Evolutionary conservation across 1,284 basidiomycete genomes (phyloP).

Genomic region (Hypsizygus ulmarius): DNA sequence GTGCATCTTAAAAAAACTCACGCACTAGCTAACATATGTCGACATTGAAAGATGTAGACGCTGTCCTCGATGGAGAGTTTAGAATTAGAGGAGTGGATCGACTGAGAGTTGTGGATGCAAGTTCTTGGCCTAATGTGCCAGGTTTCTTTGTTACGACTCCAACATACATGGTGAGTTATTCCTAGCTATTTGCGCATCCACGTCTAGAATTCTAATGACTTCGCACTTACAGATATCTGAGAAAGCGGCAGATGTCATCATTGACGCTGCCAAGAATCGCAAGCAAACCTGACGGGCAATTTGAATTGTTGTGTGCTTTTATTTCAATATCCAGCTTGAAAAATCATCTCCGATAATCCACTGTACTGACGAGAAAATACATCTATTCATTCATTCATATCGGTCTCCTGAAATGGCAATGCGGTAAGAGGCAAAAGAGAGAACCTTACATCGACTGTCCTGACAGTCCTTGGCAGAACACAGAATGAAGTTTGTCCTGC

Average conservation of each 20-base stretch:
- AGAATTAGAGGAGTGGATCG: conserved; percentile 26
- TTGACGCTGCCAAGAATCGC: conserved; percentile 15
- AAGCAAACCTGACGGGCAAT: conserved; percentile 4
- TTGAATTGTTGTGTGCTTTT: not conserved
- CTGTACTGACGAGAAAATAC: too few species aligned
- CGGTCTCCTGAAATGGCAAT: too few species aligned
- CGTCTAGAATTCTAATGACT: not conserved
- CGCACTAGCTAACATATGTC: not conserved
- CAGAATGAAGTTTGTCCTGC: too few species aligned
- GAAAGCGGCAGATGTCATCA: conserved; percentile 29
- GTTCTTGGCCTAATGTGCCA: conserved; percentile 29
- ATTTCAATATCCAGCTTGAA: too few species aligned
- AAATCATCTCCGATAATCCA: too few species aligned
- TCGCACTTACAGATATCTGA: conserved; percentile 25
- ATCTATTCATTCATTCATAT: too few species aligned
- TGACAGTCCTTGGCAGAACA: too few species aligned
- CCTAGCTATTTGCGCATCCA: not conserved
- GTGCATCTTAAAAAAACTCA: not conserved
- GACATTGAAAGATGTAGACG: conserved; percentile 23
- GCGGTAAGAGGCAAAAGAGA: too few species aligned
- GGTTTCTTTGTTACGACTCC: conserved; percentile 31
- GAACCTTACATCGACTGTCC: too few species aligned
- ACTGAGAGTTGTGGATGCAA: conserved; percentile 30
- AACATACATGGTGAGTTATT: conserved; percentile 28
- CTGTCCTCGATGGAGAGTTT: conserved; percentile 31